Conservation (phyloP, 78 protist species). For the Paratrimastix pyriformis region DNA sequence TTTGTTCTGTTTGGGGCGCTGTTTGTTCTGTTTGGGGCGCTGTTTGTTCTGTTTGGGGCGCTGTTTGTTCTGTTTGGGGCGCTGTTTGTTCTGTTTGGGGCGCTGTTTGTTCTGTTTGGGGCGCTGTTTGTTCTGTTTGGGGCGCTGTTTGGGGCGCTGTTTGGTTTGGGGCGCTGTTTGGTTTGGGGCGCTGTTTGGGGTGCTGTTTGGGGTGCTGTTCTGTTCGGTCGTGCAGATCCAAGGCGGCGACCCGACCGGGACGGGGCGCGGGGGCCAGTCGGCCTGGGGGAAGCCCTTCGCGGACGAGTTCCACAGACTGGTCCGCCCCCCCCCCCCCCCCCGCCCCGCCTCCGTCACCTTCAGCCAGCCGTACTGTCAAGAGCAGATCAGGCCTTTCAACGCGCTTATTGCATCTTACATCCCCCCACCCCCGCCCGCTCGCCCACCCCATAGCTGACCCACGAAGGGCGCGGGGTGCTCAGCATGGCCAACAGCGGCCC, state of each 20-base stretch:
- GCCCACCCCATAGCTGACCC: not conserved
- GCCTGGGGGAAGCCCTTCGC: not conserved
- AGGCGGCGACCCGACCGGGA: constrained; percentile 39
- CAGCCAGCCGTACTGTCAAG: no score
- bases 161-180: no score
- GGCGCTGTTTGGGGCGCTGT: no score
- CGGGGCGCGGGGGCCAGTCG: constrained; percentile 35
- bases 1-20: not conserved
- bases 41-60: no score
- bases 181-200: not conserved
- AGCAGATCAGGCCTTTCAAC: no score
- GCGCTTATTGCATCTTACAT: not conserved
- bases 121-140: no score
- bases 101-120: not conserved
- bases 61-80: not conserved
- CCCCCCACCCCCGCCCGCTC: no score
- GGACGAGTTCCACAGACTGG: constrained; percentile 21
- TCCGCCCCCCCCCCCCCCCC: no score
- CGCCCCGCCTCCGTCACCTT: no score
- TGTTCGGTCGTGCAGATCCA: not conserved
- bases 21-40: no score
- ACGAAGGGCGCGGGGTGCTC: constrained; percentile 14
- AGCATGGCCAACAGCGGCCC: constrained; percentile 37
- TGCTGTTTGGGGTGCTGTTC: not conserved
- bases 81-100: no score